Conservation (phyloP, 2,329 filamentous ascomycete species). For the Aspergillus fumigatus region DNA sequence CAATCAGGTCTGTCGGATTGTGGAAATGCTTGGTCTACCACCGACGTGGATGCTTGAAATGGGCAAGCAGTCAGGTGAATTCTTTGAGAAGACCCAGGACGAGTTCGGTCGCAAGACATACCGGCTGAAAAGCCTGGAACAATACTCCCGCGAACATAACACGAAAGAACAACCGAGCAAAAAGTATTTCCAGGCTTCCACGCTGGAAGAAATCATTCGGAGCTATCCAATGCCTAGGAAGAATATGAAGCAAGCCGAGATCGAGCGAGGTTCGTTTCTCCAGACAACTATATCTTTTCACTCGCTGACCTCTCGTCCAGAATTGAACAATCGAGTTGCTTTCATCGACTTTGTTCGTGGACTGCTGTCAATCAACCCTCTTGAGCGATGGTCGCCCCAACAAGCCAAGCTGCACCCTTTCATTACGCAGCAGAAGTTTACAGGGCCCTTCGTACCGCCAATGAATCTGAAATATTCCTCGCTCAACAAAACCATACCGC, state of each 20-base stretch:
- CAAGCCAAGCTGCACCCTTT: constrained; percentile 97
- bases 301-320: constrained; percentile 47
- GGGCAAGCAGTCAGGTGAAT: constrained; percentile 95
- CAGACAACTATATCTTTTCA: not conserved
- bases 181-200: constrained; percentile 96
- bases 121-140: constrained; percentile 93
- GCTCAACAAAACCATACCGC: constrained; percentile 79
- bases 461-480: constrained; percentile 93
- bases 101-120: constrained; percentile 91
- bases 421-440: constrained; percentile 97
- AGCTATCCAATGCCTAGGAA: constrained; percentile 97
- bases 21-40: constrained; percentile 95
- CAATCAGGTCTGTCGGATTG: constrained; percentile 94
- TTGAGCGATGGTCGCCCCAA: constrained; percentile 96
- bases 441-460: constrained; percentile 89
- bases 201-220: constrained; percentile 93
- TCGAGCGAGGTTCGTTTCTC: constrained; percentile 71
- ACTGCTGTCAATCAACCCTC: constrained; percentile 85
- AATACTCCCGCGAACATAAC: constrained; percentile 91
- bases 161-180: constrained; percentile 99
- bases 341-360: constrained; percentile 98
- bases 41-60: constrained; percentile 99
- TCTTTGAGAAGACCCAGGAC: constrained; percentile 89
- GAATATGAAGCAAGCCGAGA: constrained; percentile 97
- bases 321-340: constrained; percentile 96